Percentiles rank a stretch among this genome's conserved stretches.
Evolutionary conservation across 2,329 filamentous ascomycete genomes (phyloP).

Genomic region (Colletotrichum viniferum): DNA sequence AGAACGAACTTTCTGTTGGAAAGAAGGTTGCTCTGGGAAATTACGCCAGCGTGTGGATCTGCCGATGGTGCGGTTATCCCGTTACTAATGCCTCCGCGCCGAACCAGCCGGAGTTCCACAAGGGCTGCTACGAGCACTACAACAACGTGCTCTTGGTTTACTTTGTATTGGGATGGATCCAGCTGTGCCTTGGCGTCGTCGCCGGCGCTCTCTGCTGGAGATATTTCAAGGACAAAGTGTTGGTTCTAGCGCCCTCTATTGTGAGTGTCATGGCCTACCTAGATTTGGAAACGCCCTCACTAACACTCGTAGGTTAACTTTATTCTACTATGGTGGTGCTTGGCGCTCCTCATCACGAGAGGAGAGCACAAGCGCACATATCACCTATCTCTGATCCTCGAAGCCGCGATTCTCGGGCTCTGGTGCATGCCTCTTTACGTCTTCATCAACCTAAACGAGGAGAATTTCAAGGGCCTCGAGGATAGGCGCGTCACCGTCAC

Average conservation of each 20-base stretch:
- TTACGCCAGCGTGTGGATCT: constrained; percentile 38
- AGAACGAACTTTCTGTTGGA: constrained; percentile 40
- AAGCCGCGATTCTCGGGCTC: constrained; percentile 37
- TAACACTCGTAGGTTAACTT: constrained; percentile 36
- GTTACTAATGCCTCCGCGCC: constrained; percentile 32
- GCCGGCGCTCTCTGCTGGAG: constrained; percentile 42
- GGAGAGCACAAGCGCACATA: constrained; percentile 42
- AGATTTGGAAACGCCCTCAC: neutral
- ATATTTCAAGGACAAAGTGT: constrained; percentile 33
- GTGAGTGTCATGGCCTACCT: constrained; percentile 29
- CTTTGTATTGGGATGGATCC: constrained; percentile 41
- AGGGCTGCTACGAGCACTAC: constrained; percentile 41
- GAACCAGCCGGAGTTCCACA: constrained; percentile 45
- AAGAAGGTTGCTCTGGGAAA: constrained; percentile 41
- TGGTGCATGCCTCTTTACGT: constrained; percentile 31
- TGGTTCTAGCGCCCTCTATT: constrained; percentile 38
- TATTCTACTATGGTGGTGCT: constrained; percentile 37
- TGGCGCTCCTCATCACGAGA: constrained; percentile 37
- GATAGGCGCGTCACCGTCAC: constrained; percentile 29
- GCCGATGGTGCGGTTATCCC: constrained; percentile 50
- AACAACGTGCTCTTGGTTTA: constrained; percentile 39
- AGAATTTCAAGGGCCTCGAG: neutral
- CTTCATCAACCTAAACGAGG: constrained; percentile 20
- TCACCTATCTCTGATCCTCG: constrained; percentile 39
- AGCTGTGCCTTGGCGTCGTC: constrained; percentile 38